Base-by-base conservation (phyloP, 306 rosid species). In the Dryas alaskensis region DNA sequence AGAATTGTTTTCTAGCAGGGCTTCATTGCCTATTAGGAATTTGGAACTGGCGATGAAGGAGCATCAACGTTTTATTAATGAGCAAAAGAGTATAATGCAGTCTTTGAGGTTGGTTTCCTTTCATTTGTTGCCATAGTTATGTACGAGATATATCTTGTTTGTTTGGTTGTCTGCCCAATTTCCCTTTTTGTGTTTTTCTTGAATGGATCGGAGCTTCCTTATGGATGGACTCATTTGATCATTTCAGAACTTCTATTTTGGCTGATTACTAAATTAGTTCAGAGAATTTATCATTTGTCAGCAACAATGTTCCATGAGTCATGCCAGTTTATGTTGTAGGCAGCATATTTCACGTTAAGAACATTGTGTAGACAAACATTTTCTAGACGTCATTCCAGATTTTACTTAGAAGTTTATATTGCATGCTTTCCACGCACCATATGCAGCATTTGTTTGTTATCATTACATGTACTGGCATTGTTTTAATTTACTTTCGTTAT, bases 61-160 rank as follows among this genome's bases (percentile, higher is more conserved):
- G 54, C 87, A 87, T 67, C 97, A 82, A 80, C 85, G 67, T 80
- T 75, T 25, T 76, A 70, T 88, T 73, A 81, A 65, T 57, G 99
- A 92, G 72, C 99, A 95, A 60, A 90, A 85, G 86, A 95, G 87
- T 79, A 95, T 95, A 75, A 84, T 95, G 96, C 97, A 88, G 87
- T 92, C 99, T 48, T 86, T 95, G 85, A 92, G 98, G 99, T 95
- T 82, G 49, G 96, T 65, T 81, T 73, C 47, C 17, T 50, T 72
- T 65, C 10, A 44, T 58, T 47, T 57, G 66, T 65, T 51, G 57
- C 52, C 67, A 52, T 73, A 49, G 25, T 74, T 5, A 12, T 50
- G 7, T 25, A 46, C 51, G 45, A 55, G 48, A 14, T 74, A 65
- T 42, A 17, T 45, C 2, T 70, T 22, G n/a, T 49, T 76, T 19